phyloP scores from a whole-genome alignment of 78 protist genomes.

The Polysphondylium violaceum region DNA sequence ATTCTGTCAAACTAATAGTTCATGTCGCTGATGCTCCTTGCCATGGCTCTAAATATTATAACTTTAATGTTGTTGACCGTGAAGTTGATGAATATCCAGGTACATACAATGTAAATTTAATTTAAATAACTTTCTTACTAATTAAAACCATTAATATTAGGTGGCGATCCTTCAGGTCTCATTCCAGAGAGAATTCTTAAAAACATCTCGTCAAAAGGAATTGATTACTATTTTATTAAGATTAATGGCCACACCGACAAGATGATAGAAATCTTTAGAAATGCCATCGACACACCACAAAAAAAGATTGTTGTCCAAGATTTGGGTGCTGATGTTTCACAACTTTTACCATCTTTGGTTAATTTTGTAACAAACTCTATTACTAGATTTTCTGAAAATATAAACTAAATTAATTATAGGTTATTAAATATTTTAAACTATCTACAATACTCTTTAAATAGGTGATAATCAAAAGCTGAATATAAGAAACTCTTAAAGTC shows the following conservation, averaged over 20 bases:
- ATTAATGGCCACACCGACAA: neutral
- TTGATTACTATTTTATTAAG: conserved; percentile 8
- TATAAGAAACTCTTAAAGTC: too few relatives aligned
- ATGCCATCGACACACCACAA: neutral
- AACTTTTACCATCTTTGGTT: neutral
- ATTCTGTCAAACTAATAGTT: neutral
- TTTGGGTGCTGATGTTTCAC: neutral
- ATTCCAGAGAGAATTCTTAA: neutral
- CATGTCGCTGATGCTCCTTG: conserved; percentile 31
- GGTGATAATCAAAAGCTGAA: too few relatives aligned
- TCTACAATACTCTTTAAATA: too few relatives aligned
- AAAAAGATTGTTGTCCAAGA: conserved; percentile 7
- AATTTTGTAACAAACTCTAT: neutral
- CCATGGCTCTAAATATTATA: conserved; percentile 3
- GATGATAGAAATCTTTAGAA: conserved; percentile 2
- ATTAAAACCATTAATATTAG: too few relatives aligned
- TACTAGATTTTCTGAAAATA: neutral
- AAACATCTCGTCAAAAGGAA: neutral
- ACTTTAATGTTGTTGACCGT: neutral
- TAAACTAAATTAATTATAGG: too few relatives aligned
- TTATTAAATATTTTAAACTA: too few relatives aligned
- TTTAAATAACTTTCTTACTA: too few relatives aligned
- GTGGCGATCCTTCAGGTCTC: conserved; percentile 12
- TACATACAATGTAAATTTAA: too few relatives aligned
- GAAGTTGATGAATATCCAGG: too few relatives aligned